A percentile compares a stretch with the other conserved stretches of the same genome.
phyloP scores from a whole-genome alignment of 1,284 basidiomycete species.

The Flammula alnicola region DNA sequence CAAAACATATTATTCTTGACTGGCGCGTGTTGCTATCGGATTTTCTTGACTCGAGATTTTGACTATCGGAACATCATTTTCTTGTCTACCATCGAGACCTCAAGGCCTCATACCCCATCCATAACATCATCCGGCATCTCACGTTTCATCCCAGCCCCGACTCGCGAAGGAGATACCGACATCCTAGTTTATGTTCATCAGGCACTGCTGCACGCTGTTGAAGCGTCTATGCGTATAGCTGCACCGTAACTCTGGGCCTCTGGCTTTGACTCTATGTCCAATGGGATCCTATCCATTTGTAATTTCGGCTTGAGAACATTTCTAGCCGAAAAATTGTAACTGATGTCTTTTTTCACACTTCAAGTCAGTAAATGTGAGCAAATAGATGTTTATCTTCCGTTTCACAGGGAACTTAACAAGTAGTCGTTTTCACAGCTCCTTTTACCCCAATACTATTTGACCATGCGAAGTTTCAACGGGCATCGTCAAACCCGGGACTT shows the following conservation, averaged over 20 bases:
- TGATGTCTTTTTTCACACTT: neutral
- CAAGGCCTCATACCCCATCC: neutral
- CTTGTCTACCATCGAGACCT: too few species aligned
- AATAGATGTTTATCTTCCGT: neutral
- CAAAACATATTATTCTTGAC: too few species aligned
- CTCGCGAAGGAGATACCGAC: neutral
- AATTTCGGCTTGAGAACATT: neutral
- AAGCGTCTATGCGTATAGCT: neutral
- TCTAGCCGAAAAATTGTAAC: neutral
- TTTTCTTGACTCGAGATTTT: too few species aligned
- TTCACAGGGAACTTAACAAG: neutral
- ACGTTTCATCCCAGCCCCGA: neutral
- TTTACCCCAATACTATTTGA: neutral
- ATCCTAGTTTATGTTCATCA: too few species aligned
- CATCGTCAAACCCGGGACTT: neutral
- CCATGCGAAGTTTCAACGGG: neutral
- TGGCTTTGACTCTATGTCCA: neutral
- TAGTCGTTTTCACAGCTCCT: neutral
- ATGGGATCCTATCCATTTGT: constrained; percentile 1
- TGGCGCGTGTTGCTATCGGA: too few species aligned
- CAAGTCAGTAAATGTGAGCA: neutral
- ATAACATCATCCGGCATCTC: constrained; percentile 4
- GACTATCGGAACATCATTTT: too few species aligned
- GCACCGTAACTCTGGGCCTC: constrained; percentile 1
- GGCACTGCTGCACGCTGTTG: too few species aligned